Base-by-base conservation (phyloP, 2,329 filamentous ascomycete species). In the Curvularia spicifera region DNA sequence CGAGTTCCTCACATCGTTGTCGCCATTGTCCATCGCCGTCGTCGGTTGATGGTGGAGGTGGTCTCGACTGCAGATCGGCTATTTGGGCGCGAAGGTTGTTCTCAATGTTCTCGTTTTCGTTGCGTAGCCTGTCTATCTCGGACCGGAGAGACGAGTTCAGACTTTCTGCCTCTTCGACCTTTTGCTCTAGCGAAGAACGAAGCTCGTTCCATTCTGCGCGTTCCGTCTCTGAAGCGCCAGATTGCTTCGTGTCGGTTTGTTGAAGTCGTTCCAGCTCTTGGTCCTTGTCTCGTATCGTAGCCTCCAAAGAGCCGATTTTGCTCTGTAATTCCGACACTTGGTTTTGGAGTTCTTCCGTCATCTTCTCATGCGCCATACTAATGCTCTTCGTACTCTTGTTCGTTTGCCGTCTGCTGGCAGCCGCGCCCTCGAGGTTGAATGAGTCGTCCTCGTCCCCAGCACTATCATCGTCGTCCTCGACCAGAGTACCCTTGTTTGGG, bases 401-500 rank as follows among this genome's bases (percentile, higher is more conserved):
- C 10, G 81, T 81, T 45, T 82, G 80, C 37, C 79, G 67, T 63
- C 18, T 18, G 18, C 76, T 66, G n/a, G 69, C 64, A 10, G 74
- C 74, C 42, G 75, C 76, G 15, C 72, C 75, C 51, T 87, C 86
- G 39, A 89, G 71, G 15, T 84, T 85, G 73, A 91, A 91, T 2
- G 85, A 83, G 53, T 89, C 71, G 42, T 87, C 83, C 12, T 81
- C 80, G 72, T 79, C 86, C 15, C 85, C 84, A 20, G 78, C 79
- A 20, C 82, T 83, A 55, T 79, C 81, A 57, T 79, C 79, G 63
- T 91, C 91, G 73, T 98, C 95, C 76, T 99, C 95, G 1, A 98
- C 87, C 89, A 98, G 93, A 0, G 91, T 97, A 71, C 94, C 96
- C 79, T 98, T 99, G 74, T 97, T 98, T 0, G 95, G 95, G 31